Evolutionary conservation across 305 asterid species (phyloP).

Genomic region (Withania somnifera): DNA sequence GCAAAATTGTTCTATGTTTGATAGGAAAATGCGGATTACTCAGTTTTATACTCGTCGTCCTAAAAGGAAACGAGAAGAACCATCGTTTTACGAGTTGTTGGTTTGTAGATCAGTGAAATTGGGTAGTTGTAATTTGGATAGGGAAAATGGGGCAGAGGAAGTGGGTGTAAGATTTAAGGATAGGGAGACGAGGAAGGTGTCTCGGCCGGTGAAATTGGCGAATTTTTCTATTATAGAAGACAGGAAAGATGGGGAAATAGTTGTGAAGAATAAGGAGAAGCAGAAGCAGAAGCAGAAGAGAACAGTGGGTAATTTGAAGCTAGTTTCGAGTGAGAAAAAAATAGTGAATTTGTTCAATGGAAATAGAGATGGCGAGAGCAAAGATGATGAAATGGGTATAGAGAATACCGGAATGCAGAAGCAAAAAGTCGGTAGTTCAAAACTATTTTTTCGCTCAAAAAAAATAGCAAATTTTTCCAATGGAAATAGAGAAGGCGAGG

Average conservation of each 20-base stretch:
- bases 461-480: neutral
- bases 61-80: constrained; percentile 23
- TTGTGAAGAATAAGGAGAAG: neutral
- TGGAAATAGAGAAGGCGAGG: constrained; percentile 11
- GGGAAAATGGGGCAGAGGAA: constrained; percentile 6
- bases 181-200: no score
- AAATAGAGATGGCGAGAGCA: no score
- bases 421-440: no score
- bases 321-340: no score
- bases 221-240: no score
- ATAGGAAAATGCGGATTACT: constrained; percentile 12
- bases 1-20: neutral
- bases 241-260: neutral
- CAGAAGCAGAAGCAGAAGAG: constrained; percentile 10
- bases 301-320: constrained; percentile 6
- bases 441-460: neutral
- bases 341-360: no score
- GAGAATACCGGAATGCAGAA: no score
- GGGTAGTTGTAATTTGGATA: neutral
- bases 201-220: no score
- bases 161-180: no score
- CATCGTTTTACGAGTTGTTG: constrained; percentile 18
- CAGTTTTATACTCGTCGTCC: constrained; percentile 49
- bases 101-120: neutral
- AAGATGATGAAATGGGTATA: no score